A percentile compares a stretch with the other conserved stretches of the same genome.
These are phyloP conservation scores for Dendrobium huoshanense DNA, from an alignment of 106 monocot genomes.

Conservation along the genomic window DNA sequence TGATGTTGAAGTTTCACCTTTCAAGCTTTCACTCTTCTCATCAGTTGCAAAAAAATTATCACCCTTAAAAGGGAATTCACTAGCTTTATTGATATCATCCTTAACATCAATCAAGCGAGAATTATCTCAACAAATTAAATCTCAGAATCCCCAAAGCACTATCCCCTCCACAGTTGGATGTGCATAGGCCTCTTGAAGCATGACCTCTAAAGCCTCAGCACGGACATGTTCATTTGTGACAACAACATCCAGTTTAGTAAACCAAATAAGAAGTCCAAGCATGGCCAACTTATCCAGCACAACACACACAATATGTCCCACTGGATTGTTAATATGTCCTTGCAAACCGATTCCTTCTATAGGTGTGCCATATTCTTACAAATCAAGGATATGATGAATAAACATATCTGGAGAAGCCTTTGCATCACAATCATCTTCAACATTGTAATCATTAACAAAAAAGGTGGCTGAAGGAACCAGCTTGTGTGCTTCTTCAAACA, in stretches of 20 bases:
- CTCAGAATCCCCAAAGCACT: slow-evolving; percentile 87
- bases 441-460: slow-evolving; percentile 92
- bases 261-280: slow-evolving; percentile 85
- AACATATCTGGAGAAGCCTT: slow-evolving; percentile 76
- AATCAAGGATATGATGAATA: slow-evolving; percentile 61
- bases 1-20: too few relatives aligned
- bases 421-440: slow-evolving; percentile 73
- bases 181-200: slow-evolving; percentile 72
- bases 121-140: slow-evolving; percentile 61
- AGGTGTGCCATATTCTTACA: slow-evolving; percentile 68
- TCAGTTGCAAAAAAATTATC: too few relatives aligned
- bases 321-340: slow-evolving; percentile 71
- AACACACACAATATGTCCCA: slow-evolving; percentile 58
- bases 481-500: slow-evolving; percentile 68
- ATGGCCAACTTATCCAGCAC: slow-evolving; percentile 66
- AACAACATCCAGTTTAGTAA: slow-evolving; percentile 79
- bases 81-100: slow-evolving; percentile 71
- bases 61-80: not conserved
- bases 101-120: slow-evolving; percentile 75
- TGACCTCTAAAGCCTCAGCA: slow-evolving; percentile 86
- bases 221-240: slow-evolving; percentile 70
- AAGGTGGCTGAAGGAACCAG: slow-evolving; percentile 67
- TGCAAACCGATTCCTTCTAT: slow-evolving; percentile 83
- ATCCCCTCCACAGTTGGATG: slow-evolving; percentile 88
- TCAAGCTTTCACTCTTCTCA: too few relatives aligned